Conservation (phyloP, 2,329 filamentous ascomycete species). For the Mycocentrospora acerina region DNA sequence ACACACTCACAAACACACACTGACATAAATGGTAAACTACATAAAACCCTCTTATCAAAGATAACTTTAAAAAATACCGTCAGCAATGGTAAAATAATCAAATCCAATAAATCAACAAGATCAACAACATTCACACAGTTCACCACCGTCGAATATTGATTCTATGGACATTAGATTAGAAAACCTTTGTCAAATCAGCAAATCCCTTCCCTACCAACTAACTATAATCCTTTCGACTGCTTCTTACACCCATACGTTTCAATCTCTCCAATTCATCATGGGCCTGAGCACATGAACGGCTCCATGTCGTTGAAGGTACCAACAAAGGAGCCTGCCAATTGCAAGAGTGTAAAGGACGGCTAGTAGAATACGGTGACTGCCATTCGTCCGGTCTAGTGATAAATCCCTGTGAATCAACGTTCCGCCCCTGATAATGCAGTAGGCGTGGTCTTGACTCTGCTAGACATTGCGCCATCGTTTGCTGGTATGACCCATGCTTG, state of each 20-base stretch:
- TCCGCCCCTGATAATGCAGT: constrained; percentile 8
- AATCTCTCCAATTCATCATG: constrained; percentile 18
- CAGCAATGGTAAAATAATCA: too few species aligned
- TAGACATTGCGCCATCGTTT: constrained; percentile 1
- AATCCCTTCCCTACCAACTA: not conserved
- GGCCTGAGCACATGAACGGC: constrained; percentile 11
- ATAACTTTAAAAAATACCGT: too few species aligned
- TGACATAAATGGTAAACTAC: too few species aligned
- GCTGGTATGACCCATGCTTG: constrained; percentile 15
- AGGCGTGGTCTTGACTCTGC: constrained; percentile 1
- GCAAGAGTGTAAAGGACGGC: constrained; percentile 7
- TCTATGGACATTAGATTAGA: too few species aligned
- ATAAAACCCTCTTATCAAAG: too few species aligned
- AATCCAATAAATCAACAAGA: too few species aligned
- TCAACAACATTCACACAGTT: too few species aligned
- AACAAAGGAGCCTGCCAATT: constrained; percentile 15
- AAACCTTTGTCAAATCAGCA: too few species aligned
- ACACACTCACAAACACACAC: too few species aligned
- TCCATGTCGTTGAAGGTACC: constrained; percentile 17
- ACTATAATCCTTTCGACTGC: constrained; percentile 16
- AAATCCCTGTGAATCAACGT: constrained; percentile 15
- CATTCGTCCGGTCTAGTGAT: constrained; percentile 10
- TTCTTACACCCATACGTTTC: constrained; percentile 25
- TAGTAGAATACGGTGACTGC: constrained; percentile 7
- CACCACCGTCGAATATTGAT: too few species aligned